These are phyloP conservation scores for Punctularia strigosozonata DNA, from an alignment of 768 basidiomycete genomes.

Conservation along the genomic window DNA sequence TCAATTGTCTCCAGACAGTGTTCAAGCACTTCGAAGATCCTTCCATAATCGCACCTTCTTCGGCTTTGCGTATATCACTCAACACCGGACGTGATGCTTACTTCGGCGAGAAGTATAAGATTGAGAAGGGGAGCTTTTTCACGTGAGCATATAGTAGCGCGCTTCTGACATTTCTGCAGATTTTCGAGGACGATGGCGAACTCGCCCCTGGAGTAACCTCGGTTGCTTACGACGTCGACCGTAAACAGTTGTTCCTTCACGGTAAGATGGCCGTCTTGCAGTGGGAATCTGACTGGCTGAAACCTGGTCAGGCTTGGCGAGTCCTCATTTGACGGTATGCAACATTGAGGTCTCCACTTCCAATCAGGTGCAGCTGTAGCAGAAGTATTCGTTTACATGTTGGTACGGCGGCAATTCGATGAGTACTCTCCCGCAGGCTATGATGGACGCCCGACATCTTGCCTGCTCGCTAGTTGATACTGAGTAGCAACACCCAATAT, in stretches of 20 bases:
- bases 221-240: conserved; percentile 40
- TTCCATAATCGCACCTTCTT: conserved; percentile 28
- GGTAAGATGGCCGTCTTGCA: too few relatives aligned
- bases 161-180: conserved; percentile 23
- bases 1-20: conserved; percentile 25
- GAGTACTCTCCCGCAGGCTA: too few relatives aligned
- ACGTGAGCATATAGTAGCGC: not conserved
- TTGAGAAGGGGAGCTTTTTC: conserved; percentile 36
- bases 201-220: conserved; percentile 45
- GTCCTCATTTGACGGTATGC: too few relatives aligned
- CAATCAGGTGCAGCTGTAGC: too few relatives aligned
- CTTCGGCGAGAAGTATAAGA: conserved; percentile 46
- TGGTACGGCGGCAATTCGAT: too few relatives aligned
- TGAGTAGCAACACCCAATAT: too few relatives aligned
- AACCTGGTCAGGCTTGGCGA: too few relatives aligned
- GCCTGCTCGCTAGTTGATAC: too few relatives aligned
- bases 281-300: too few relatives aligned
- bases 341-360: too few relatives aligned
- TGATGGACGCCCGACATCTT: too few relatives aligned
- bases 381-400: too few relatives aligned
- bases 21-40: conserved; percentile 29
- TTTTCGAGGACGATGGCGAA: conserved; percentile 57
- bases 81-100: conserved; percentile 40
- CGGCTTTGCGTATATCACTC: conserved; percentile 38
- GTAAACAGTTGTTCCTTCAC: conserved; percentile 41